These are phyloP conservation scores for Cyphellophora attinorum DNA, from an alignment of 2,329 filamentous ascomycete genomes.

Conservation along the genomic window DNA sequence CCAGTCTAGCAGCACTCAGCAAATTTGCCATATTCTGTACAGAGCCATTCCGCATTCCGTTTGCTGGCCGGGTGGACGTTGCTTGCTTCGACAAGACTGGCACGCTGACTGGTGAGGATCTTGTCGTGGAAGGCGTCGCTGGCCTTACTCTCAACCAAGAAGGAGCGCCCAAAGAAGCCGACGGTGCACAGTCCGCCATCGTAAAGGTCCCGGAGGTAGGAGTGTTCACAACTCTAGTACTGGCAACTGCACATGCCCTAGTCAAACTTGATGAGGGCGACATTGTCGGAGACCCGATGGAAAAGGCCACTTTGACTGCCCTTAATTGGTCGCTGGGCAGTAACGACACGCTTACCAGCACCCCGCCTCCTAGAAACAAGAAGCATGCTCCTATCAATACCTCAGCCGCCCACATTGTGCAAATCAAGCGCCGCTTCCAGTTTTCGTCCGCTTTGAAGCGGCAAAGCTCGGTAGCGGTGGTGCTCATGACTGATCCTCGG, in stretches of 20 bases:
- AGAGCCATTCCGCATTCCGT: constrained; percentile 96
- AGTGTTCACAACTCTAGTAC: constrained; percentile 79
- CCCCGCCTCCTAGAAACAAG: constrained; percentile 39
- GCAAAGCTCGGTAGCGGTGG: constrained; percentile 85
- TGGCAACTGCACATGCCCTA: constrained; percentile 88
- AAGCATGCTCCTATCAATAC: constrained; percentile 35
- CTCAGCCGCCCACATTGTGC: constrained; percentile 60
- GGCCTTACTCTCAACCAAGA: constrained; percentile 66
- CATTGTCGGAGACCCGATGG: constrained; percentile 96
- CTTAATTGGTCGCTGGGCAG: constrained; percentile 88
- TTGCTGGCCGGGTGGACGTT: constrained; percentile 86
- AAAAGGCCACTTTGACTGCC: constrained; percentile 84
- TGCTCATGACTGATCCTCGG: constrained; percentile 60
- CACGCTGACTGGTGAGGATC: constrained; percentile 88
- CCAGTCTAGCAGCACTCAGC: constrained; percentile 84
- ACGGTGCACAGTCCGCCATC: constrained; percentile 76
- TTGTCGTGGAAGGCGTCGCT: constrained; percentile 94
- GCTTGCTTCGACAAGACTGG: constrained; percentile 99
- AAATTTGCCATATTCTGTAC: constrained; percentile 98
- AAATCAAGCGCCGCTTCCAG: constrained; percentile 94
- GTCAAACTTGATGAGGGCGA: constrained; percentile 96
- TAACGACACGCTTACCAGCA: constrained; percentile 73
- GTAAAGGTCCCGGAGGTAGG: constrained; percentile 60
- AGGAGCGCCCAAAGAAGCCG: constrained; percentile 58
- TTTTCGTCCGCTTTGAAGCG: constrained; percentile 95